A percentile compares a stretch with the other conserved stretches of the same genome.
phyloP scores from a whole-genome alignment of 352 stramenopile genomes.

The Globisporangium spiculum region DNA sequence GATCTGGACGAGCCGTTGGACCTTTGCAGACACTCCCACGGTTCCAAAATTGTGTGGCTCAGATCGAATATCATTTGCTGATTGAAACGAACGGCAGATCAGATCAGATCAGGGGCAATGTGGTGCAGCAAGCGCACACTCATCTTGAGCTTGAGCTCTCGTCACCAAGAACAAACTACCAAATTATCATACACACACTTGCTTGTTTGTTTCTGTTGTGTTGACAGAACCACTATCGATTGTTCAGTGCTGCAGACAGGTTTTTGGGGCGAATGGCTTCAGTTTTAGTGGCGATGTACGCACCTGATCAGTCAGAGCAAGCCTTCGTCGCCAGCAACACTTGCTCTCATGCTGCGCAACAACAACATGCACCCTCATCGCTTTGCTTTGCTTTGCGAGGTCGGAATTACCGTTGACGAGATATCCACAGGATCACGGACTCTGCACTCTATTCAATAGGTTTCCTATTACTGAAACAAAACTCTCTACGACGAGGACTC shows the following conservation, averaged over 20 bases:
- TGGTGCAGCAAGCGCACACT: neutral
- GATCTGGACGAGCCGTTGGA: neutral
- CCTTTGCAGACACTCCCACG: neutral
- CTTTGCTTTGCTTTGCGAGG: neutral
- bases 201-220: no score
- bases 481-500: constrained; percentile 5
- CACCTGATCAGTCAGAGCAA: neutral
- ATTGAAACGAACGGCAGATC: neutral
- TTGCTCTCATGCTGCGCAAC: no score
- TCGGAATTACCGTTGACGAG: neutral
- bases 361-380: no score
- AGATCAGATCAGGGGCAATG: no score
- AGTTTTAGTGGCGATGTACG: neutral
- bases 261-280: neutral
- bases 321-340: neutral
- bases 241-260: neutral
- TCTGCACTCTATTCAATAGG: constrained; percentile 2
- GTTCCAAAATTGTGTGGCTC: constrained; percentile 5
- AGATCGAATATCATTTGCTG: neutral
- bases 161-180: no score
- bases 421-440: neutral
- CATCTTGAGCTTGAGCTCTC: neutral
- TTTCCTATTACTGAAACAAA: neutral
- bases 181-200: neutral
- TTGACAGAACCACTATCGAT: neutral